Evolutionary conservation across 768 basidiomycete genomes (phyloP), one percentile per base, ranked within the genome.

Genomic region (Leccinum aurantiacum): DNA sequence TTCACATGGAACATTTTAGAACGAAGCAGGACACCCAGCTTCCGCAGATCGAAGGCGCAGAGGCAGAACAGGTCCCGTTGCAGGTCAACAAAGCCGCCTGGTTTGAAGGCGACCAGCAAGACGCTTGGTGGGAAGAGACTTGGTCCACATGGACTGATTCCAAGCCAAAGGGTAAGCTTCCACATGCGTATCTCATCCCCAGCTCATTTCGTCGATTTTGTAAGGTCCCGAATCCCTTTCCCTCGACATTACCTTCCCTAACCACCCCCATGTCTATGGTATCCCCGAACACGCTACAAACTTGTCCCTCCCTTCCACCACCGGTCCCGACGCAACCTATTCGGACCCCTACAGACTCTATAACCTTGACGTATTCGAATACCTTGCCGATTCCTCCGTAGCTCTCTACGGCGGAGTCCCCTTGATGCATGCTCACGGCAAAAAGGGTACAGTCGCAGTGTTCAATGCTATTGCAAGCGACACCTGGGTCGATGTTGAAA

Each of bases 1-100:
- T 99, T 63, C 95, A 98, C 66, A 95, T 99, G 96, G 97, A 99
- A 70, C 97, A 98, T 74, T 98, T 95, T 81, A 90, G 92, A 66
- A 80, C 79, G 22, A 87, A 89, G 69, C 74, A 75, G 56, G 69
- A 61, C 1, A 80, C 79, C 29, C 73, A 78, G 11, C 75, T 82
- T 27, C 77, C 76, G 22, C 78, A 74, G 62, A 71, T 69, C 17
- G 63, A 68, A 14, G 77, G 76, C 47, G 73, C 76, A 19, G 77
- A 79, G 52, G 72, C 74, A 15, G 77, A 79, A 63, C 87, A 90
- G 68, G 77, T 73, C 3, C 83, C 85, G 2, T 65, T 91, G 31
- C 75, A 86, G 58, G 74, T 75, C 27, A 83, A 85, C 65, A 69
- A 78, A 51, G 75, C 77, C 1, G 82, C 84, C 9, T 98, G 93